phyloP scores from a whole-genome alignment of 768 basidiomycete genomes.

The Termitomyces eurrhizus region DNA sequence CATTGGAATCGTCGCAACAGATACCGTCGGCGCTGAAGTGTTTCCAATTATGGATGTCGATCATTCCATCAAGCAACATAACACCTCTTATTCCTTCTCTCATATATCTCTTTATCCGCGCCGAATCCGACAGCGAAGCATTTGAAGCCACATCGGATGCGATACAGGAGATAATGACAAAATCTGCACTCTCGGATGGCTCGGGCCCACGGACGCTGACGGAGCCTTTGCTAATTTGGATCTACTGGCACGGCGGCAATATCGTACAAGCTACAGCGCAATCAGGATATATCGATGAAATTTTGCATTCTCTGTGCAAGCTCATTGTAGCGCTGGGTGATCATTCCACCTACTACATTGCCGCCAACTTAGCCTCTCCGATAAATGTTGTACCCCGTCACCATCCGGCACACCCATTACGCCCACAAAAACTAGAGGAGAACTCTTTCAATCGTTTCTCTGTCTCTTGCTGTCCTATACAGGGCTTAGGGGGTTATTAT shows the following conservation, averaged over 20 bases:
- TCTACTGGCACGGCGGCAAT: slow-evolving; percentile 47
- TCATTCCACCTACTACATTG: slow-evolving; percentile 78
- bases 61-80: slow-evolving; percentile 67
- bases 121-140: slow-evolving; percentile 44
- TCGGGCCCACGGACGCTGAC: slow-evolving; percentile 69
- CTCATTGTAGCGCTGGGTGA: slow-evolving; percentile 80
- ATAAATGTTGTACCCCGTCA: slow-evolving; percentile 27
- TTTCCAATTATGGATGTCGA: slow-evolving; percentile 78
- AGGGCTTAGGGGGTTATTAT: slow-evolving; percentile 64
- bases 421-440: slow-evolving; percentile 33
- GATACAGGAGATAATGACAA: slow-evolving; percentile 73
- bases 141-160: slow-evolving; percentile 69
- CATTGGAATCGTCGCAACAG: slow-evolving; percentile 48
- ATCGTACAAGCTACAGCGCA: slow-evolving; percentile 35
- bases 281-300: slow-evolving; percentile 45
- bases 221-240: slow-evolving; percentile 81
- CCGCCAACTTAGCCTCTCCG: slow-evolving; percentile 56
- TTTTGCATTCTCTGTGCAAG: slow-evolving; percentile 74
- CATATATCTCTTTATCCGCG: slow-evolving; percentile 57
- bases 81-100: slow-evolving; percentile 63
- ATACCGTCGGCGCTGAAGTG: slow-evolving; percentile 73
- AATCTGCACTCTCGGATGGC: slow-evolving; percentile 70
- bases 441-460: slow-evolving; percentile 68
- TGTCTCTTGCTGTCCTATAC: slow-evolving; percentile 71
- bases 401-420: slow-evolving; percentile 13